A percentile compares a stretch with the other conserved stretches of the same genome.
Evolutionary conservation across 164 flowering plant genomes (phyloP).

Genomic region (Litsea cubeba): DNA sequence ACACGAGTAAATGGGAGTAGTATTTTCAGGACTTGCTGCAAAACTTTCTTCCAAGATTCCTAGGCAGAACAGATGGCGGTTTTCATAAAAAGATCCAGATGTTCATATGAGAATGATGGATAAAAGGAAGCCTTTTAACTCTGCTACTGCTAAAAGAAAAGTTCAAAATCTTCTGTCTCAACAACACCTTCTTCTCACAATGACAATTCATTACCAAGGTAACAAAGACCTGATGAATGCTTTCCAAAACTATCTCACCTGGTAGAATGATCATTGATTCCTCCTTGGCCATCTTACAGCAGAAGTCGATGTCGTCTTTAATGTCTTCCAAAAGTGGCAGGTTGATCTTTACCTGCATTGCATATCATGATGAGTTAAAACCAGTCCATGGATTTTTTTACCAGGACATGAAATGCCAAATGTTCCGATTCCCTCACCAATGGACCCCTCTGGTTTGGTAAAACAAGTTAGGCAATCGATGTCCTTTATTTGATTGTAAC

Average conservation of each 20-base stretch:
- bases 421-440: constrained; percentile 42
- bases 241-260: constrained; percentile 30
- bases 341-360: constrained; percentile 53
- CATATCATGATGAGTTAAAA: background rate
- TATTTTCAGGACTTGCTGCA: background rate
- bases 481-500: constrained; percentile 42
- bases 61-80: background rate
- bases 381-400: background rate
- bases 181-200: too few relatives aligned
- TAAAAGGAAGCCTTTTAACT: too few relatives aligned
- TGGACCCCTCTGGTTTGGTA: constrained; percentile 63
- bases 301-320: constrained; percentile 74
- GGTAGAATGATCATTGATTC: constrained; percentile 77
- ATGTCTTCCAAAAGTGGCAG: constrained; percentile 46
- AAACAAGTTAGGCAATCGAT: constrained; percentile 21
- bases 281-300: constrained; percentile 69
- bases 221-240: too few relatives aligned
- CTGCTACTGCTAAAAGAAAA: too few relatives aligned
- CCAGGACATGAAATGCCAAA: background rate
- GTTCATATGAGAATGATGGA: background rate
- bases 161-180: too few relatives aligned
- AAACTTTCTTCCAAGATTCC: background rate
- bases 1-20: background rate
- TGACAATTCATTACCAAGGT: too few relatives aligned
- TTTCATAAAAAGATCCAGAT: background rate